phyloP scores from a whole-genome alignment of 2,329 filamentous ascomycete genomes.

The Hirsutella rhossiliensis region DNA sequence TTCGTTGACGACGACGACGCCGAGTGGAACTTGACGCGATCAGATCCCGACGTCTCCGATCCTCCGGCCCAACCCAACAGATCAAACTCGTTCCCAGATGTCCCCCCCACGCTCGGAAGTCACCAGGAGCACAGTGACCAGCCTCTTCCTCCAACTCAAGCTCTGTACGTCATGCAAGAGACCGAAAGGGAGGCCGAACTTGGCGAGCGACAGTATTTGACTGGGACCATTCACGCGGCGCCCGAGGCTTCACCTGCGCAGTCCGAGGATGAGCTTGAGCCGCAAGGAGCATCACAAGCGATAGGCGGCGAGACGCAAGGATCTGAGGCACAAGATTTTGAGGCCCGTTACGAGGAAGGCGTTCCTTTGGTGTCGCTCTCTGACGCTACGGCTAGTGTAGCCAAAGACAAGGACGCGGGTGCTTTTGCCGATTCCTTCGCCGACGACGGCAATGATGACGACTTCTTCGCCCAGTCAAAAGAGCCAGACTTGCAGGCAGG shows the following conservation, averaged over 20 bases:
- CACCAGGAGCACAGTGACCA: conserved; percentile 19
- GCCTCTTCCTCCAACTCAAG: conserved; percentile 35
- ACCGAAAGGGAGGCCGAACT: conserved; percentile 35
- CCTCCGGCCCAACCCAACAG: conserved; percentile 45
- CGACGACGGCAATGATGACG: conserved; percentile 38
- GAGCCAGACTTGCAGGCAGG: conserved; percentile 10
- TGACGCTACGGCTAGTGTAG: conserved; percentile 1
- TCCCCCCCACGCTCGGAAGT: conserved; percentile 28
- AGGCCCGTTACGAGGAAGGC: conserved; percentile 58
- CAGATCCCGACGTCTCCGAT: conserved; percentile 45
- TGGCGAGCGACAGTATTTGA: conserved; percentile 23
- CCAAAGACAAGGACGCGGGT: neutral
- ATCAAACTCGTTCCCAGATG: conserved; percentile 51
- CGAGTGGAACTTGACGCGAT: conserved; percentile 42
- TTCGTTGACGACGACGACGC: conserved; percentile 46
- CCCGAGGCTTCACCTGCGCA: conserved; percentile 1
- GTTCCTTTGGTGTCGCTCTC: conserved; percentile 45
- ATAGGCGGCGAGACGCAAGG: conserved; percentile 31
- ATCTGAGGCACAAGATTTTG: conserved; percentile 29
- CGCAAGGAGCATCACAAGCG: conserved; percentile 19
- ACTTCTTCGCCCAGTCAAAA: conserved; percentile 49
- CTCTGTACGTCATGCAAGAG: conserved; percentile 39
- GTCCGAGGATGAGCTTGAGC: conserved; percentile 7
- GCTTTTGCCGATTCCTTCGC: conserved; percentile 21
- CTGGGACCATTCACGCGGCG: conserved; percentile 4